Evolutionary conservation across 2,329 filamentous ascomycete species (phyloP).

Genomic region (Diaporthe sp.): DNA sequence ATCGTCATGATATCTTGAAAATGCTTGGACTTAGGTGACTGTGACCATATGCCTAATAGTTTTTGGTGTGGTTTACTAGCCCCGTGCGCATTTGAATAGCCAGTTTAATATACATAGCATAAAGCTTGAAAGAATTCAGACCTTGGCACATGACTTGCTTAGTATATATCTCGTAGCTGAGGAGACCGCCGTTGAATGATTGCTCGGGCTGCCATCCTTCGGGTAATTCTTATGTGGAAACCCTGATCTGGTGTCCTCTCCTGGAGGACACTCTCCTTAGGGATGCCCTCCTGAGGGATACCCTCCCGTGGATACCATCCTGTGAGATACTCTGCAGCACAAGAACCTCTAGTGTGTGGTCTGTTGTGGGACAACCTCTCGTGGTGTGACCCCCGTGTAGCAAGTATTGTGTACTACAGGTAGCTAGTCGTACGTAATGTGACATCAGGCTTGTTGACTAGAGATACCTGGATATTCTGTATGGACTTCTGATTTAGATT

Average conservation of each 20-base stretch:
- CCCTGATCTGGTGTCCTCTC: no score
- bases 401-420: not conserved
- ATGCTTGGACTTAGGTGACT: constrained; percentile 54
- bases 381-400: not conserved
- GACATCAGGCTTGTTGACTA: not conserved
- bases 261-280: not conserved
- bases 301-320: not conserved
- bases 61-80: not conserved
- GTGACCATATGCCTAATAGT: no score
- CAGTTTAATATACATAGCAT: not conserved
- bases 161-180: no score
- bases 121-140: not conserved
- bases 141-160: no score
- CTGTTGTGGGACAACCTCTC: not conserved
- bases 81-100: not conserved
- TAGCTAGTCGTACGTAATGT: not conserved
- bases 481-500: not conserved
- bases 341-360: no score
- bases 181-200: no score
- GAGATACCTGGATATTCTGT: not conserved
- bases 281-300: not conserved
- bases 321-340: not conserved
- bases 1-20: constrained; percentile 79
- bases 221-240: not conserved
- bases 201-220: not conserved